Evolutionary conservation across 2,329 filamentous ascomycete species (phyloP).

Genomic region (Emergomyces orientalis): DNA sequence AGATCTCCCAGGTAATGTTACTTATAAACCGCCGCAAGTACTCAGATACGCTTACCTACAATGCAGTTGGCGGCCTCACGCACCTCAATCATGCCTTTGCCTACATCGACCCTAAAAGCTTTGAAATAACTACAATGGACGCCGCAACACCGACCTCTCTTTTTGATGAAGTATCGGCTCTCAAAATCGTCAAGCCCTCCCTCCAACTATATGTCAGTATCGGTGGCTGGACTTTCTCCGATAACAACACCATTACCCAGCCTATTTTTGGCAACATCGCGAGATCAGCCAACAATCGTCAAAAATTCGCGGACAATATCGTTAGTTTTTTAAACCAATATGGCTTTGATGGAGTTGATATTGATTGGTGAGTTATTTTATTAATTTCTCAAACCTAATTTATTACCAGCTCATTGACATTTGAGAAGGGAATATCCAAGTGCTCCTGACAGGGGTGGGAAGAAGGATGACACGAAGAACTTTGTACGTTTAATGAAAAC

Average conservation of each 20-base stretch:
- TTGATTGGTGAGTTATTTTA: constrained; percentile 16
- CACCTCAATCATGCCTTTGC: constrained; percentile 36
- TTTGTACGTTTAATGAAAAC: constrained; percentile 15
- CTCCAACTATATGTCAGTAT: constrained; percentile 27
- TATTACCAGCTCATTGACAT: neutral
- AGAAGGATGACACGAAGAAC: constrained; percentile 15
- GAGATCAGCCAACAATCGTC: neutral
- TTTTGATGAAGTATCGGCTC: constrained; percentile 21
- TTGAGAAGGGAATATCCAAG: constrained; percentile 18
- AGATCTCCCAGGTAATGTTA: constrained; percentile 6
- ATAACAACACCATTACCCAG: constrained; percentile 11
- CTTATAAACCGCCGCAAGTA: neutral
- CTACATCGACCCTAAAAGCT: constrained; percentile 31
- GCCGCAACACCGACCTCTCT: constrained; percentile 13
- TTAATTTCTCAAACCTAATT: neutral
- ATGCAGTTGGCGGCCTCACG: constrained; percentile 12
- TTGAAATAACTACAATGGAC: constrained; percentile 22
- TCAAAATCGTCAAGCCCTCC: constrained; percentile 25
- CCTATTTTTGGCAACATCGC: constrained; percentile 13
- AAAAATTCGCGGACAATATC: constrained; percentile 13
- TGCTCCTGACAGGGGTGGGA: constrained; percentile 16
- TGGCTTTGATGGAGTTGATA: constrained; percentile 20
- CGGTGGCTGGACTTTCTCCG: constrained; percentile 16
- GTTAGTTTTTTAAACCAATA: constrained; percentile 18
- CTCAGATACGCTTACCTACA: constrained; percentile 12